Conservation (phyloP, 2,329 filamentous ascomycete genomes). For the Ophiostoma sp. region DNA sequence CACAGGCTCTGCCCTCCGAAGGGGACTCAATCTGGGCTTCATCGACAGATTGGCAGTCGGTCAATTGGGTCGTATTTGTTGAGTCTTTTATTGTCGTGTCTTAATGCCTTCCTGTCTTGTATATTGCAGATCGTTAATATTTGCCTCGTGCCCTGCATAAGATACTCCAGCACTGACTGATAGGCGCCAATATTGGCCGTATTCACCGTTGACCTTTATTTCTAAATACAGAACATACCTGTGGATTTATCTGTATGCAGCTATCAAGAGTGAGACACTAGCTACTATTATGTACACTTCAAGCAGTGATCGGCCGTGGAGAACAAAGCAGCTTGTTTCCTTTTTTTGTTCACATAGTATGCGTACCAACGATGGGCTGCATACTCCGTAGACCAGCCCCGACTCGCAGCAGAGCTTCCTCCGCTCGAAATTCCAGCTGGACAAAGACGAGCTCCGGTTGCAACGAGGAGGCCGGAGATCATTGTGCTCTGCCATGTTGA, state of each 20-base stretch:
- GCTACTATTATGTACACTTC: not conserved
- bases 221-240: not conserved
- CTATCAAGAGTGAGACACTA: not conserved
- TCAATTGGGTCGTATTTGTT: too few species aligned
- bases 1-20: not conserved
- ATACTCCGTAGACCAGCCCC: not conserved
- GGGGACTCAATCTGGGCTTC: too few species aligned
- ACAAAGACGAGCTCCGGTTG: not conserved
- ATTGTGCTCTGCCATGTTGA: not conserved
- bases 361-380: too few species aligned
- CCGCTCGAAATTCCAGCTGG: not conserved
- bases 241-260: not conserved
- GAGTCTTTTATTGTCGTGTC: too few species aligned
- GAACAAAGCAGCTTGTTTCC: slow-evolving; percentile 13
- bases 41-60: too few species aligned
- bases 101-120: not conserved
- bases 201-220: not conserved
- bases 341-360: not conserved
- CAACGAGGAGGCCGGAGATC: not conserved
- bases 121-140: not conserved
- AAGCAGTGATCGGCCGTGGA: slow-evolving; percentile 11
- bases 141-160: not conserved
- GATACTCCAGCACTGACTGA: not conserved
- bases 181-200: not conserved
- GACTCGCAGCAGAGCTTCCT: not conserved